Percentiles rank a stretch among this genome's conserved stretches.
These are phyloP conservation scores for Coelastrella sp. DNA, from an alignment of 139 green algal species.

Conservation along the genomic window DNA sequence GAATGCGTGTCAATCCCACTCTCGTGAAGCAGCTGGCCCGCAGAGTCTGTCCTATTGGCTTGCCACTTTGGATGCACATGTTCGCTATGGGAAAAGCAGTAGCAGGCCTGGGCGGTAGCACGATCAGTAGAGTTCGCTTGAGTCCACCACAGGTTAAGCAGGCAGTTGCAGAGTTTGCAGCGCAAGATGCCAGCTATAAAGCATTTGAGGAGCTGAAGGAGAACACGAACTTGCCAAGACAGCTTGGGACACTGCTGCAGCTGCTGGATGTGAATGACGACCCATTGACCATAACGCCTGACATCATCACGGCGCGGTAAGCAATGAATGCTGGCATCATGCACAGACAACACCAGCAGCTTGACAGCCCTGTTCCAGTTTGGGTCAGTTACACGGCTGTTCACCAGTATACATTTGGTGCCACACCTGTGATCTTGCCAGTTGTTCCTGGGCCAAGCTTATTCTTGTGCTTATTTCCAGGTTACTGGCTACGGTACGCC, in stretches of 20 bases:
- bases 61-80: background rate
- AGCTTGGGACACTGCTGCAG: background rate
- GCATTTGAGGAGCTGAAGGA: background rate
- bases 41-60: background rate
- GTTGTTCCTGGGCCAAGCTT: too few relatives aligned
- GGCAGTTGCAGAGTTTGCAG: background rate
- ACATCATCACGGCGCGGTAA: background rate
- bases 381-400: too few relatives aligned
- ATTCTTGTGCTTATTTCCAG: background rate
- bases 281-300: background rate
- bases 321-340: background rate
- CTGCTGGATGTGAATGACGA: background rate
- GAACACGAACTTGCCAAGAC: background rate
- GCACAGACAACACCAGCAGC: background rate
- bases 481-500: background rate
- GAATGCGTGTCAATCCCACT: background rate
- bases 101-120: background rate
- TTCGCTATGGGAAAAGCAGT: background rate
- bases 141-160: constrained; percentile 7
- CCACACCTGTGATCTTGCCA: background rate
- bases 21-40: constrained; percentile 13
- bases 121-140: background rate
- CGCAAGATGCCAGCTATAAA: background rate
- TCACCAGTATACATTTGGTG: too few relatives aligned
- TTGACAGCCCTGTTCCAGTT: background rate